A percentile compares a stretch with the other conserved stretches of the same genome.
These are phyloP conservation scores for Rehmannia glutinosa DNA, from an alignment of 257 asterid species.

Conservation along the genomic window DNA sequence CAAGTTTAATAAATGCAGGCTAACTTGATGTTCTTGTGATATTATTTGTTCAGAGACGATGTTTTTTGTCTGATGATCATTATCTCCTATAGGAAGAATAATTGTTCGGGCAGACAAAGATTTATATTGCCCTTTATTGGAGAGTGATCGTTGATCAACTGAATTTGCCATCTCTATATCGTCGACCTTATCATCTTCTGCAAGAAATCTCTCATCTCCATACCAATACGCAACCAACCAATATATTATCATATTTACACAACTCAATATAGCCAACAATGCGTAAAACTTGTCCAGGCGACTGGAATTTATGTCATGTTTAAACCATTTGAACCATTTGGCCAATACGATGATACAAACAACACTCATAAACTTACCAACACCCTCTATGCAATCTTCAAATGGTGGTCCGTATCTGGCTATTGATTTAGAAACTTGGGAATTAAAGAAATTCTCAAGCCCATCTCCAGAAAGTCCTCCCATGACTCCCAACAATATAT, in stretches of 20 bases:
- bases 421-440: conserved; percentile 3
- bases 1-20: background rate
- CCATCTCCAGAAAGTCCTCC: background rate
- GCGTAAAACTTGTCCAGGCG: background rate
- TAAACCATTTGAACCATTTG: background rate
- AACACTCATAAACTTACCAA: background rate
- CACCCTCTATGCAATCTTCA: background rate
- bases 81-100: too few relatives aligned
- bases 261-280: background rate
- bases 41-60: too few relatives aligned
- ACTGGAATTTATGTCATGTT: background rate
- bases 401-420: background rate
- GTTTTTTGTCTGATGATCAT: too few relatives aligned
- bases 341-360: background rate
- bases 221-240: background rate
- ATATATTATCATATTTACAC: background rate
- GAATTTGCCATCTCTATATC: background rate
- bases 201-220: background rate
- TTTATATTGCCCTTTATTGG: background rate
- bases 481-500: conserved; percentile 15
- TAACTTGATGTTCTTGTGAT: background rate
- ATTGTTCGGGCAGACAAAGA: too few relatives aligned
- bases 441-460: background rate
- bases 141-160: too few relatives aligned
- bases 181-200: background rate